Evolutionary conservation across 2,329 filamentous ascomycete genomes (phyloP), one percentile per base, ranked within the genome.

Genomic region (Sclerotinia glacialis): DNA sequence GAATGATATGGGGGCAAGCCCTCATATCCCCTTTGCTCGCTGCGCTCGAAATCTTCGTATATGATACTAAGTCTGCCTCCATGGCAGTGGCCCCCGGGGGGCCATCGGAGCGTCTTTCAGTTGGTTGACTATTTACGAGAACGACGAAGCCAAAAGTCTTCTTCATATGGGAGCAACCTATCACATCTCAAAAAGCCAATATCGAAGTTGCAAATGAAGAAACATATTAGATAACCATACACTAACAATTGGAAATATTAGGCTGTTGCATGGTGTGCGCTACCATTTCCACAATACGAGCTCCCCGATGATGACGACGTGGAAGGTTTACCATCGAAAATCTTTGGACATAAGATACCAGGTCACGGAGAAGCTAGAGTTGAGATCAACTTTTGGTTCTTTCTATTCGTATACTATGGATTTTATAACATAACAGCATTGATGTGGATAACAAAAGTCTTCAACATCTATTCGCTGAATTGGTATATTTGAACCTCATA

Each of bases 361-460:
- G 87, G 86, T 34, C 86, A 89, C 79, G 87, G 87, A 67, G 80
- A 83, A 71, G 85, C 86, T 7, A 80, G 83, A 52, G 87, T 89
- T 5, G 83, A 85, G 69, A 83, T 89, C 71, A 88, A 88, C 78
- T 89, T 89, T 73, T 90, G 87, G 87, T 89, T 89, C 80, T 90
- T 90, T 73, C 79, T 90, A 47, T 83, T 89, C 59, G 83, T 89
- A 66, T 90, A 89, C 78, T 90, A 90, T 75, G 86, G 86, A 66
- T 84, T 89, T 71, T 90, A 90, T 77, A 89, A 87, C 74, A 73
- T 89, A 31, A 88, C 86, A 5, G 87, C 87, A 2, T 78, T 90
- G 71, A 83, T 88, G 68, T 90, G 87, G 86, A 89, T 90, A 74
- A 90, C 87, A 58, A 89, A 89, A 73, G 83, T 89, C 6, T 90